Conservation (phyloP, 306 rosid species). For the Cucumis melo region DNA sequence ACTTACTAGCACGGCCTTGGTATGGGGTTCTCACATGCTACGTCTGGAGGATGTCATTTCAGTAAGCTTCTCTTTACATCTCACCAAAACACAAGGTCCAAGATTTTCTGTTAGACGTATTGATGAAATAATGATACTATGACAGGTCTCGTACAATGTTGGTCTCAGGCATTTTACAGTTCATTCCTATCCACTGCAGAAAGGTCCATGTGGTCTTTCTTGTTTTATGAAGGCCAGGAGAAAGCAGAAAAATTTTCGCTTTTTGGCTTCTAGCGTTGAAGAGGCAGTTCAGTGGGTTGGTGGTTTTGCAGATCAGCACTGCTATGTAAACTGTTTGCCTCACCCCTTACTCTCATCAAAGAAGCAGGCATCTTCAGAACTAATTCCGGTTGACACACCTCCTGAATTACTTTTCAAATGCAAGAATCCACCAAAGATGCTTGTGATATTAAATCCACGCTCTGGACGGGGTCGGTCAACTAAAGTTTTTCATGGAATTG, state of each 20-base stretch:
- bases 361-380: constrained; percentile 93
- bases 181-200: constrained; percentile 74
- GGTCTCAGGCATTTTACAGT: constrained; percentile 93
- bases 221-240: constrained; percentile 61
- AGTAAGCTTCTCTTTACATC: constrained; percentile 41
- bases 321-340: constrained; percentile 84
- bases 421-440: constrained; percentile 89
- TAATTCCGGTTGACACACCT: constrained; percentile 69
- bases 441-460: constrained; percentile 89
- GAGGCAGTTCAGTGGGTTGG: constrained; percentile 98
- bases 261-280: constrained; percentile 64
- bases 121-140: constrained; percentile 17
- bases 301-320: constrained; percentile 94
- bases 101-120: constrained; percentile 7
- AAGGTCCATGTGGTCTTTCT: constrained; percentile 61
- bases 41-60: constrained; percentile 74
- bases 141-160: constrained; percentile 84
- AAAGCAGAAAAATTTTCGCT: constrained; percentile 64
- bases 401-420: constrained; percentile 90
- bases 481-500: constrained; percentile 74
- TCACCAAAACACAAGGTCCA: constrained; percentile 10
- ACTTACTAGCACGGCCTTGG: constrained; percentile 77
- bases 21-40: constrained; percentile 75
- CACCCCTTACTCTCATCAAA: constrained; percentile 86
- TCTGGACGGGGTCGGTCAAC: constrained; percentile 96